Percentiles rank a stretch among this genome's conserved stretches.
phyloP scores from a whole-genome alignment of 225 moss, liverwort and hornwort genomes.

The Polytrichum commune region DNA sequence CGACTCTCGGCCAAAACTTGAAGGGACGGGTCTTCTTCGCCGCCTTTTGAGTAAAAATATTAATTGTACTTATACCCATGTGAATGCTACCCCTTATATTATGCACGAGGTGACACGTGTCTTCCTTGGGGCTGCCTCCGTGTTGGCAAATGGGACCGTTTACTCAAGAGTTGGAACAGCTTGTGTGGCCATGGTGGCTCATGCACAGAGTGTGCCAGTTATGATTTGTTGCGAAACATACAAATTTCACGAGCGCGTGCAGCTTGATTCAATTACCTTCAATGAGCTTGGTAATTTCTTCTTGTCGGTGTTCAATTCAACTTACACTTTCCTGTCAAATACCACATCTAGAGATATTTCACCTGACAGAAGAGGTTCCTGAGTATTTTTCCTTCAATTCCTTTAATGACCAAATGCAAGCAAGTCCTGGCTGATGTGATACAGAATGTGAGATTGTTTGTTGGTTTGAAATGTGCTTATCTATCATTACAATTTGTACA shows the following conservation, averaged over 20 bases:
- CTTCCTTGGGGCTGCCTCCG: conserved; percentile 93
- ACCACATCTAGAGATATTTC: too few species aligned
- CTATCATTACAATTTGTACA: too few species aligned
- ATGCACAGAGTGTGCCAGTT: conserved; percentile 82
- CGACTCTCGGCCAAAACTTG: conserved; percentile 91
- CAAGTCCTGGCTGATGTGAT: too few species aligned
- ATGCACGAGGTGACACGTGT: conserved; percentile 97
- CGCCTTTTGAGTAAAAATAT: conserved; percentile 62
- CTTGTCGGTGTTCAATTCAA: background rate
- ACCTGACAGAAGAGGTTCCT: too few species aligned
- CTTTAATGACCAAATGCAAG: too few species aligned
- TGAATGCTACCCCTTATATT: conserved; percentile 80
- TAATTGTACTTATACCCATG: conserved; percentile 77
- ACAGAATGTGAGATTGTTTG: too few species aligned
- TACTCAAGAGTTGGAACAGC: conserved; percentile 97
- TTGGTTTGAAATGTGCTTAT: too few species aligned
- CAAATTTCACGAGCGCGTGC: conserved; percentile 97
- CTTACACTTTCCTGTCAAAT: too few species aligned
- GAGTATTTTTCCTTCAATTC: too few species aligned
- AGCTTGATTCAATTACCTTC: conserved; percentile 90
- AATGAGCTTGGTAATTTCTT: conserved; percentile 74
- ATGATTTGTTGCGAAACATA: conserved; percentile 98
- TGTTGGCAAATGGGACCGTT: conserved; percentile 86
- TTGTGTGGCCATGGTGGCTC: conserved; percentile 97
- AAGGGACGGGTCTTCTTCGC: conserved; percentile 68